A percentile compares a stretch with the other conserved stretches of the same genome.
These are phyloP conservation scores for Termitomyces eurrhizus DNA, from an alignment of 768 basidiomycete species.

Conservation along the genomic window DNA sequence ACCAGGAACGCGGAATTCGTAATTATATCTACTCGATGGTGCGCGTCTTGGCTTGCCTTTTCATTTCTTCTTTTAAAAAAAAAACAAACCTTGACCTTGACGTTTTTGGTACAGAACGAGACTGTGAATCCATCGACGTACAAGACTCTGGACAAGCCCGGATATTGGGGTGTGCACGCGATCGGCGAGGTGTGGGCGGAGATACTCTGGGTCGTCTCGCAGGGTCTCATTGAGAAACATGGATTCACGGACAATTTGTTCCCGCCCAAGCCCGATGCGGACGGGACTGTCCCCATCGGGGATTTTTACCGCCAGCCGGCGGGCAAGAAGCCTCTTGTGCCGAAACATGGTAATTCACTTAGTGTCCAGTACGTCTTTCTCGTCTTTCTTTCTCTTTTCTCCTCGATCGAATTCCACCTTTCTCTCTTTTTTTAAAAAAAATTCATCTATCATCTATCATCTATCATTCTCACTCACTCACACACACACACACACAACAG, in stretches of 20 bases:
- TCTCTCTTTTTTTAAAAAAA: no score
- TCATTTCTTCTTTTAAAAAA: no score
- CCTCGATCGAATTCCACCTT: no score
- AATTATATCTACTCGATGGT: constrained; percentile 84
- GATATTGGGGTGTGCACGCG: constrained; percentile 91
- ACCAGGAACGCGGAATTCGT: constrained; percentile 70
- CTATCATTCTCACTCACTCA: no score
- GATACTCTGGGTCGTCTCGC: constrained; percentile 78
- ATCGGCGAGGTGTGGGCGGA: constrained; percentile 96
- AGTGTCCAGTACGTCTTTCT: constrained; percentile 53
- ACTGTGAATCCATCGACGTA: constrained; percentile 87
- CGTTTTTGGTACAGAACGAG: constrained; percentile 35
- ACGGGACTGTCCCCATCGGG: constrained; percentile 61
- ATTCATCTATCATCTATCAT: no score
- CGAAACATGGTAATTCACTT: constrained; percentile 90
- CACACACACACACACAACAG: constrained; percentile 22
- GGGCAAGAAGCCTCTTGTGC: constrained; percentile 60
- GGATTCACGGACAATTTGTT: constrained; percentile 77
- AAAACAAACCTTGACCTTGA: no score
- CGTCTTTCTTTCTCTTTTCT: no score
- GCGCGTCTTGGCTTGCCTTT: constrained; percentile 13
- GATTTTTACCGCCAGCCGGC: constrained; percentile 69
- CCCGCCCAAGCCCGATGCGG: constrained; percentile 66
- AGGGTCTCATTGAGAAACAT: constrained; percentile 74
- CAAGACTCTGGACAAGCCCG: constrained; percentile 90